These are phyloP conservation scores for Lasiodiplodia hormozganensis DNA, from an alignment of 2,329 filamentous ascomycete species.

Conservation along the genomic window DNA sequence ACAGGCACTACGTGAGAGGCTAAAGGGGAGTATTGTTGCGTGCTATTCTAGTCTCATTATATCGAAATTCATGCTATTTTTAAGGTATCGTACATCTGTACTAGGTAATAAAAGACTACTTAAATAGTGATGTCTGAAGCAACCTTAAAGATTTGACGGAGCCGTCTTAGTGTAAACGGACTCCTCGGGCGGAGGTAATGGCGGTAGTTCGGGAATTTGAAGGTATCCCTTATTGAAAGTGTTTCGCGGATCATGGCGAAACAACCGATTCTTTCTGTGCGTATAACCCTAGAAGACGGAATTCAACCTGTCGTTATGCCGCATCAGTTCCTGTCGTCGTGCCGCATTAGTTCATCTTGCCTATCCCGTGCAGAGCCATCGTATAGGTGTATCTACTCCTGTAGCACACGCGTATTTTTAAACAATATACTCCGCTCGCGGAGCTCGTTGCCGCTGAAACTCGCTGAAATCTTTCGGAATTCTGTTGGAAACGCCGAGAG, in stretches of 20 bases:
- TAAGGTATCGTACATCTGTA: no score
- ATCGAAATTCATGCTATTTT: no score
- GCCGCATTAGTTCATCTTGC: constrained; percentile 38
- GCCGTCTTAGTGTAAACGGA: background rate
- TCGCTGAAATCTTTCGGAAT: constrained; percentile 30
- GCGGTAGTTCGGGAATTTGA: background rate
- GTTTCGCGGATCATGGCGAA: constrained; percentile 33
- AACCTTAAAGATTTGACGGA: background rate
- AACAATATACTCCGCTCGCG: constrained; percentile 37
- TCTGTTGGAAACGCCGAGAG: constrained; percentile 33
- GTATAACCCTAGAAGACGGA: constrained; percentile 41
- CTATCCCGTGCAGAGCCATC: constrained; percentile 37
- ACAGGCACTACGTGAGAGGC: no score
- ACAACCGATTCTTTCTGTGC: constrained; percentile 39
- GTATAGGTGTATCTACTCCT: constrained; percentile 42
- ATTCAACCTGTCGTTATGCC: constrained; percentile 20
- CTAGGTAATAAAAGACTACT: background rate
- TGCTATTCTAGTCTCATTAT: no score
- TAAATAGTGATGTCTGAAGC: background rate
- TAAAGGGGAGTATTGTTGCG: no score
- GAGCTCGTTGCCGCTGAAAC: constrained; percentile 34
- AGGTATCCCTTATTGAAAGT: background rate
- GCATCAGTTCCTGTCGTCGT: constrained; percentile 34
- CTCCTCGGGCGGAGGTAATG: background rate
- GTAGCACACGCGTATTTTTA: constrained; percentile 40